Evolutionary conservation across 176 grass and related monocot species (phyloP).

Genomic region (Aegilops longissima): DNA sequence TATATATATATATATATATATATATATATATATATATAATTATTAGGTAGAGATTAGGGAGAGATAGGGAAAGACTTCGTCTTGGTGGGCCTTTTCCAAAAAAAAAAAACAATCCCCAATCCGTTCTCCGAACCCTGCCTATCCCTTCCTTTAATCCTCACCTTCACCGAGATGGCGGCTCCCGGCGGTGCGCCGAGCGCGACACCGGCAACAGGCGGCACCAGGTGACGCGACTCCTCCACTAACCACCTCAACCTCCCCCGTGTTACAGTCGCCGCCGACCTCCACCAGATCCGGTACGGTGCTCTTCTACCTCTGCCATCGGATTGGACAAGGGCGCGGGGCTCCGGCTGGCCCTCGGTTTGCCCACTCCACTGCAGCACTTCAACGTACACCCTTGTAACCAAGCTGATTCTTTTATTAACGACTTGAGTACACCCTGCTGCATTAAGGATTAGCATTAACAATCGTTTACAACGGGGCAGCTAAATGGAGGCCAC

Average conservation of each 20-base stretch:
- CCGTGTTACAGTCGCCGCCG: not conserved
- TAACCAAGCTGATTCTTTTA: not conserved
- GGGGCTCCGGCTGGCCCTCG: not conserved
- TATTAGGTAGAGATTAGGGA: too few species aligned
- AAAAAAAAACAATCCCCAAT: not conserved
- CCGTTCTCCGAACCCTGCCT: not conserved
- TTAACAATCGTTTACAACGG: not conserved
- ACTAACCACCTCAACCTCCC: not conserved
- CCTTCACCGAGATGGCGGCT: not conserved
- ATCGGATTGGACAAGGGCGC: not conserved
- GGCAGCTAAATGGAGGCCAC: constrained; percentile 11
- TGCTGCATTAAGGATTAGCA: not conserved
- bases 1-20: too few species aligned
- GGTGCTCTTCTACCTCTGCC: not conserved
- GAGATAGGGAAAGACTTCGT: too few species aligned
- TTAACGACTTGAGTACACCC: not conserved
- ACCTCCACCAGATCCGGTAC: not conserved
- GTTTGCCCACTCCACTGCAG: not conserved
- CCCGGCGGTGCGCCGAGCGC: not conserved
- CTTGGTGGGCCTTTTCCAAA: not conserved
- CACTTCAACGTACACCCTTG: not conserved
- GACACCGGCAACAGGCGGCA: not conserved
- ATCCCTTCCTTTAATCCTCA: not conserved
- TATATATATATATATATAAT: too few species aligned
- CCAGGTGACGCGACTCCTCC: not conserved